Evolutionary conservation across 2,329 filamentous ascomycete species (phyloP), one percentile per base, ranked within the genome.

Genomic region (Rhynchosporium graminicola): DNA sequence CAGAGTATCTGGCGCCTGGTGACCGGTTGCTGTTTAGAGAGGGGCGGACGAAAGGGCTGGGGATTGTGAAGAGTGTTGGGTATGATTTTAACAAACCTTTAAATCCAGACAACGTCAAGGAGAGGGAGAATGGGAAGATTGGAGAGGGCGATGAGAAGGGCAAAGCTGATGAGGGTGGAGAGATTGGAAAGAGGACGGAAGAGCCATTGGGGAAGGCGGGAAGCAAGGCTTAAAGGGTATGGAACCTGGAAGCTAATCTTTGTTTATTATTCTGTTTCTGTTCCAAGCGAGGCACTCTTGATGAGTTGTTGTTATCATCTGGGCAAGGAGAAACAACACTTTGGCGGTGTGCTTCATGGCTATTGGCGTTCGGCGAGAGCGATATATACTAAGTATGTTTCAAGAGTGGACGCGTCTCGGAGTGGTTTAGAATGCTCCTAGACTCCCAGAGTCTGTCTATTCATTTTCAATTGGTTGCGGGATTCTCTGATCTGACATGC

Each of bases 1-100:
- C 95, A 2, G 95, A 99, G 77, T 99, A 96, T 69, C 78, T 99
- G 12, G 89, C 87, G 0, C 88, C 92, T 0, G 95, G 95, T 0
- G 95, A 98, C 76, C 83, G 94, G 28, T 84, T 99, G 38, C 79
- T 99, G 20, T 99, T 99, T 80, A 85, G 95, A 47, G 95, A 99
- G 78, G 95, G 95, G 0, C 84, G 92, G 65, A 99, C 95, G 0
- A 98, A 98, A 79, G 95, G 95, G 0, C 79, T 99, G 0, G 95
- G 95, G 0, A 97, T 99, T 66, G 92, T 99, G 56, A 97, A 97
- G 76, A 85, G 86, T 45, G 83, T 98, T 0, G 92, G 92, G 2
- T 99, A 98, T 75, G 92, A 98, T 74, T 81, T 87, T 0, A 70
- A 67, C 3, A 77, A 80, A n/a, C 80, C 80, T 6, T 69, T 83